Conservation (phyloP, 2,329 filamentous ascomycete genomes). For the Epichloe uncinata region DNA sequence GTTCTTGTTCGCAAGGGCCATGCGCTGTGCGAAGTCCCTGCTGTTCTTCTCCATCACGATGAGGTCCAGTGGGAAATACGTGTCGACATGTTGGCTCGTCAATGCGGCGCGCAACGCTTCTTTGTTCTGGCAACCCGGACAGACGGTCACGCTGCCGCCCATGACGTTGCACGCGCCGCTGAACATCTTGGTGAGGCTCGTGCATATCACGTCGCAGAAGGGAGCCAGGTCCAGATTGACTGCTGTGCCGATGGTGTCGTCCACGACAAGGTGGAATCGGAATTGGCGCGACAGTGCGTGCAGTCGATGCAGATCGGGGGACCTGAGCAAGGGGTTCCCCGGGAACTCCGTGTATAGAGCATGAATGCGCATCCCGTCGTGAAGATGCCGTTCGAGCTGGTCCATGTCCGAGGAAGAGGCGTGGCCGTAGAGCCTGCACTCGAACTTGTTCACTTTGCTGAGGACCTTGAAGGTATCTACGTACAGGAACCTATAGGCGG, state of each 20-base stretch:
- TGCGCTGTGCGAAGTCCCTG: constrained; percentile 20
- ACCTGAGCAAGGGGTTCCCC: constrained; percentile 18
- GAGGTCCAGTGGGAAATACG: constrained; percentile 14
- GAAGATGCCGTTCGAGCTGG: constrained; percentile 23
- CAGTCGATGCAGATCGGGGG: constrained; percentile 15
- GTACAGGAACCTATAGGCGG: constrained; percentile 13
- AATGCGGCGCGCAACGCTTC: constrained; percentile 14
- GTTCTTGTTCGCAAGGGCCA: constrained; percentile 16
- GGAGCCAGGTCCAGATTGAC: constrained; percentile 32
- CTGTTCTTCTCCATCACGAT: constrained; percentile 27
- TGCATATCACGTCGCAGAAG: constrained; percentile 35
- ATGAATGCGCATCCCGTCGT: constrained; percentile 24
- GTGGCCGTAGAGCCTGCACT: constrained; percentile 29
- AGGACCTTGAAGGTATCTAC: constrained; percentile 19
- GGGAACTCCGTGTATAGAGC: constrained; percentile 34
- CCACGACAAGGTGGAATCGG: constrained; percentile 27
- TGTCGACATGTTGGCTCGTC: constrained; percentile 10
- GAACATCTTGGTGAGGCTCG: constrained; percentile 41
- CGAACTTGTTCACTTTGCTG: constrained; percentile 13
- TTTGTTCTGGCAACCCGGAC: constrained; percentile 26
- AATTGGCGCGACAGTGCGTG: constrained; percentile 20
- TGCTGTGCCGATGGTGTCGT: constrained; percentile 32
- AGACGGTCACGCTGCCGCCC: constrained; percentile 32
- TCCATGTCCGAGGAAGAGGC: constrained; percentile 27
- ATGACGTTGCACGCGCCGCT: constrained; percentile 41